These are phyloP conservation scores for Melaleuca alternifolia DNA, from an alignment of 345 rosid species.

Conservation along the genomic window DNA sequence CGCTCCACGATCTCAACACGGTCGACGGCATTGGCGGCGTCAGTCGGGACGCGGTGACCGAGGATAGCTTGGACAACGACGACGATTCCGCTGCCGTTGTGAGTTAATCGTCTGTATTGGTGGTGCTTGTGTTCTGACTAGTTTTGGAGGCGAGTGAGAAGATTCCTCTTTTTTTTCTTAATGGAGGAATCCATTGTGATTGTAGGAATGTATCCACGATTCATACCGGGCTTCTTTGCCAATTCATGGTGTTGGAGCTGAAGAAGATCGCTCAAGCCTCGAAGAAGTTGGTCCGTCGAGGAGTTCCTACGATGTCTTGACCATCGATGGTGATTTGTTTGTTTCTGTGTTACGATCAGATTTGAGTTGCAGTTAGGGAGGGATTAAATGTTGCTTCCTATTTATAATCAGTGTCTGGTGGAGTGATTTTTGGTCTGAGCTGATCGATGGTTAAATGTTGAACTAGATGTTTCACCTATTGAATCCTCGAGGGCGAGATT, in stretches of 20 bases:
- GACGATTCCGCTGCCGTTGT: slow-evolving; percentile 47
- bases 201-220: slow-evolving; percentile 69
- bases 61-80: slow-evolving; percentile 36
- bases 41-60: slow-evolving; percentile 24
- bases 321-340: slow-evolving; percentile 42
- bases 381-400: not conserved
- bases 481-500: slow-evolving; percentile 78
- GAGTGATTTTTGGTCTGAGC: not conserved
- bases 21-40: slow-evolving; percentile 38
- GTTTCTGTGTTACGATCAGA: not conserved
- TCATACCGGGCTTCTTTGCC: slow-evolving; percentile 58
- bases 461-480: slow-evolving; percentile 69
- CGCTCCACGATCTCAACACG: slow-evolving; percentile 82
- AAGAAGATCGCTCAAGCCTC: slow-evolving; percentile 49
- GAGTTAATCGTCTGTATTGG: not conserved
- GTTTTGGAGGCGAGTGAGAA: not conserved
- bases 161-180: not conserved
- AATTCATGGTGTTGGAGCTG: slow-evolving; percentile 49
- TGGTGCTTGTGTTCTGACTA: not conserved
- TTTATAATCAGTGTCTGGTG: not conserved
- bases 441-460: not conserved
- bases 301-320: slow-evolving; percentile 36
- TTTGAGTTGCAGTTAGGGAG: not conserved
- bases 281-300: slow-evolving; percentile 44
- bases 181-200: not conserved